Conservation (phyloP, 1,284 basidiomycete genomes). For the Ceratobasidium sp. region DNA sequence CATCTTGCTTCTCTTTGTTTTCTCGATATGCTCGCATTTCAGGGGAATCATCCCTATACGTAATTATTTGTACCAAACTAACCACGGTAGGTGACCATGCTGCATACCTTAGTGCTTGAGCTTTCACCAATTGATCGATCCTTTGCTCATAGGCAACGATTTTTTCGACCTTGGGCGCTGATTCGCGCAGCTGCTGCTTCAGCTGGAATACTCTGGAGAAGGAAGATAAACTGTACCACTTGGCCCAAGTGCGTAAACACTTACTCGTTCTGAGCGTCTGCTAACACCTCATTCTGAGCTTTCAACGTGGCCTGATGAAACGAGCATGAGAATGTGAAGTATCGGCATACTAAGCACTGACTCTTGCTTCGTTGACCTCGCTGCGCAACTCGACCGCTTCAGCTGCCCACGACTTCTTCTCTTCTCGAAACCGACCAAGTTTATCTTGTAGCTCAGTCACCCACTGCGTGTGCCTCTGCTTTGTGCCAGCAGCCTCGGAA, state of each 20-base stretch:
- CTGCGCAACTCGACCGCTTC: conserved; percentile 45
- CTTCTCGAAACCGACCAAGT: conserved; percentile 42
- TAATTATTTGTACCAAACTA: neutral
- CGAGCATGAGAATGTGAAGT: neutral
- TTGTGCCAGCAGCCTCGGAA: conserved; percentile 36
- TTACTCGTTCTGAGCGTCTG: conserved; percentile 44
- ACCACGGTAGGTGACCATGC: neutral
- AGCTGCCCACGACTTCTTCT: conserved; percentile 44
- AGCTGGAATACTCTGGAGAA: conserved; percentile 37
- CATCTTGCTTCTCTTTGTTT: conserved; percentile 37
- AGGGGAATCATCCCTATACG: conserved; percentile 45
- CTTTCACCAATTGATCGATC: conserved; percentile 44
- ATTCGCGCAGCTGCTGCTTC: conserved; percentile 41
- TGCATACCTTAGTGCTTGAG: conserved; percentile 38
- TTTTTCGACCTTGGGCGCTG: conserved; percentile 43
- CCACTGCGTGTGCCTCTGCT: conserved; percentile 42
- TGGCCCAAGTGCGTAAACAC: neutral
- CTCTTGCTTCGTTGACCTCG: conserved; percentile 44
- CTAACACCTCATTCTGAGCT: conserved; percentile 43
- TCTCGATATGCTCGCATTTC: conserved; percentile 44
- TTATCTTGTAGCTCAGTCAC: conserved; percentile 42
- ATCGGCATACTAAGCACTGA: neutral
- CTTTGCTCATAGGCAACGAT: conserved; percentile 44
- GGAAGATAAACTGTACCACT: neutral
- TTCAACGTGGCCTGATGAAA: conserved; percentile 41